Evolutionary conservation across 2,329 filamentous ascomycete genomes (phyloP).

Genomic region (Alternaria novae-zelandiae): DNA sequence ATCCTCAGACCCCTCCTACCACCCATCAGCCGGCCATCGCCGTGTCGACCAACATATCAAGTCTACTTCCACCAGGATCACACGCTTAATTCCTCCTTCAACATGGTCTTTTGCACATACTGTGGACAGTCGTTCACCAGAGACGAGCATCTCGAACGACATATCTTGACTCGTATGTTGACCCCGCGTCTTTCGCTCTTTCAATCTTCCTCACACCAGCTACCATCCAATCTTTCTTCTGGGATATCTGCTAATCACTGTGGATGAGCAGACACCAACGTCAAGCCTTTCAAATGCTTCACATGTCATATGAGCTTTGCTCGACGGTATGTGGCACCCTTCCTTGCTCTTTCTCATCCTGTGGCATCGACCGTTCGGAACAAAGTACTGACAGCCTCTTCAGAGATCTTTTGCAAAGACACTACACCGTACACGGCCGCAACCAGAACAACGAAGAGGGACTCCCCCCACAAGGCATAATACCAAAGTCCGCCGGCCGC

Average conservation of each 20-base stretch:
- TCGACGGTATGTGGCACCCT: constrained; percentile 51
- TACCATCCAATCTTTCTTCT: background rate
- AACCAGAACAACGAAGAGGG: constrained; percentile 58
- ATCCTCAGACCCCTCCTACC: constrained; percentile 2
- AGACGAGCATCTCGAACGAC: constrained; percentile 60
- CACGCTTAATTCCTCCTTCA: constrained; percentile 17
- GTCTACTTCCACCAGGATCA: constrained; percentile 1
- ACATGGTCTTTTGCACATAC: constrained; percentile 62
- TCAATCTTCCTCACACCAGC: background rate
- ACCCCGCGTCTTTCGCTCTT: background rate
- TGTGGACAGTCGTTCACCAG: constrained; percentile 61
- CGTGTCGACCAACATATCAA: background rate
- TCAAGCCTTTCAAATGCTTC: constrained; percentile 63
- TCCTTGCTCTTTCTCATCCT: constrained; percentile 1
- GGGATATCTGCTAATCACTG: constrained; percentile 4
- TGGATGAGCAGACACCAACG: constrained; percentile 54
- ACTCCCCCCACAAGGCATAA: constrained; percentile 57
- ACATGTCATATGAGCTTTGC: constrained; percentile 63
- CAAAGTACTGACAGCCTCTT: constrained; percentile 18
- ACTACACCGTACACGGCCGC: constrained; percentile 60
- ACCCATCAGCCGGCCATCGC: background rate
- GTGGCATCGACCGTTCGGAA: background rate
- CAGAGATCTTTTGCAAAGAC: constrained; percentile 59
- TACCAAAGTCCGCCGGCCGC: constrained; percentile 59
- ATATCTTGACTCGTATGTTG: constrained; percentile 59